A percentile compares a stretch with the other conserved stretches of the same genome.
These are phyloP conservation scores for Leishmania lainsoni DNA, from an alignment of 208 protist genomes.

Conservation along the genomic window DNA sequence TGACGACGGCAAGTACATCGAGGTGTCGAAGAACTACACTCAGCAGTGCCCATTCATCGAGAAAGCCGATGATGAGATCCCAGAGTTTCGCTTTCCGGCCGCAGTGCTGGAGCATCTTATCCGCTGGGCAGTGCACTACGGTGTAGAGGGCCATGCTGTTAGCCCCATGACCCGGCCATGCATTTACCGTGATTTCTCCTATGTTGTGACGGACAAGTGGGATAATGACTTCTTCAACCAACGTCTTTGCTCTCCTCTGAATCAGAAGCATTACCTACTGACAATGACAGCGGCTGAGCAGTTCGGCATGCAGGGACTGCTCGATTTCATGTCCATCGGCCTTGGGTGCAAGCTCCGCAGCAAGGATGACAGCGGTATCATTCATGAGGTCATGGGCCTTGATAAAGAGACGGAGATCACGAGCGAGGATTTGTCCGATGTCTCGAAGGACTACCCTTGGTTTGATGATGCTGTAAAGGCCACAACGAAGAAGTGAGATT, in stretches of 20 bases:
- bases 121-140: constrained; percentile 64
- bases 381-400: constrained; percentile 66
- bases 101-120: constrained; percentile 64
- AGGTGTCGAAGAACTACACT: constrained; percentile 40
- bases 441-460: constrained; percentile 60
- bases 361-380: constrained; percentile 52
- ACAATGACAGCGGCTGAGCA: constrained; percentile 80
- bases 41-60: constrained; percentile 58
- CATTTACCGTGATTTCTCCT: constrained; percentile 72
- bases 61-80: constrained; percentile 26
- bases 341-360: constrained; percentile 79
- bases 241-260: constrained; percentile 39
- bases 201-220: constrained; percentile 67
- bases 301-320: constrained; percentile 67
- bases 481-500: constrained; percentile 29
- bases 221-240: constrained; percentile 67
- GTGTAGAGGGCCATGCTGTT: constrained; percentile 48
- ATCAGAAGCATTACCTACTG: constrained; percentile 56
- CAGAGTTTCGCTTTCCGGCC: constrained; percentile 61
- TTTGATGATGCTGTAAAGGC: constrained; percentile 54
- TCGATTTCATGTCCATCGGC: constrained; percentile 71
- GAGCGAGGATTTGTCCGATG: constrained; percentile 46
- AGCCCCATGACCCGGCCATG: constrained; percentile 60
- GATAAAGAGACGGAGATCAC: constrained; percentile 41
- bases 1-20: constrained; percentile 59